These are phyloP conservation scores for Glycine tomentella DNA, from an alignment of 306 rosid species.

Conservation along the genomic window DNA sequence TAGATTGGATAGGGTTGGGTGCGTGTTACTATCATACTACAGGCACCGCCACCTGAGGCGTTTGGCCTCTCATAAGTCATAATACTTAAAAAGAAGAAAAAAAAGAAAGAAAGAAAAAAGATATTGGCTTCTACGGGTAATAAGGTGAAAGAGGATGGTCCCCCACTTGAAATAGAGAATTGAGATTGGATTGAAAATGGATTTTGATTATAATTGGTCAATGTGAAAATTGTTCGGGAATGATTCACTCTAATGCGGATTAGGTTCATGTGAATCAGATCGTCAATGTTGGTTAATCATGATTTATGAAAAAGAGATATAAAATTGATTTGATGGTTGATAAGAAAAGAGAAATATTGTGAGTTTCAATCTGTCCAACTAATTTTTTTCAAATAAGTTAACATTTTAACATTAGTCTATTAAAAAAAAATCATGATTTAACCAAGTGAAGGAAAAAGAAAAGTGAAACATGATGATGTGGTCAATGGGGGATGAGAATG, in stretches of 20 bases:
- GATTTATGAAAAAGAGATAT: too few relatives aligned
- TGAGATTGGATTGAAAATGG: background rate
- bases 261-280: background rate
- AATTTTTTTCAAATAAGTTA: too few relatives aligned
- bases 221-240: background rate
- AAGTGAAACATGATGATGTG: background rate
- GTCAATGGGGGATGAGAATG: constrained; percentile 19
- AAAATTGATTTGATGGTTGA: too few relatives aligned
- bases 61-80: background rate
- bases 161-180: constrained; percentile 18
- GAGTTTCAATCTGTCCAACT: too few relatives aligned
- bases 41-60: background rate
- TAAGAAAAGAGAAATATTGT: too few relatives aligned
- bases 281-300: background rate
- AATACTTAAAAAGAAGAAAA: background rate
- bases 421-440: too few relatives aligned
- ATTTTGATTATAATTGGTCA: constrained; percentile 22
- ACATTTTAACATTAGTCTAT: too few relatives aligned
- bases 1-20: background rate
- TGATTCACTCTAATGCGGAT: background rate
- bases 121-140: background rate
- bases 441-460: too few relatives aligned
- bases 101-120: background rate
- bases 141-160: constrained; percentile 8
- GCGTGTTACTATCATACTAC: constrained; percentile 14